These are phyloP conservation scores for Agarophyton chilense DNA, from an alignment of 23 red algal genomes.

Conservation along the genomic window DNA sequence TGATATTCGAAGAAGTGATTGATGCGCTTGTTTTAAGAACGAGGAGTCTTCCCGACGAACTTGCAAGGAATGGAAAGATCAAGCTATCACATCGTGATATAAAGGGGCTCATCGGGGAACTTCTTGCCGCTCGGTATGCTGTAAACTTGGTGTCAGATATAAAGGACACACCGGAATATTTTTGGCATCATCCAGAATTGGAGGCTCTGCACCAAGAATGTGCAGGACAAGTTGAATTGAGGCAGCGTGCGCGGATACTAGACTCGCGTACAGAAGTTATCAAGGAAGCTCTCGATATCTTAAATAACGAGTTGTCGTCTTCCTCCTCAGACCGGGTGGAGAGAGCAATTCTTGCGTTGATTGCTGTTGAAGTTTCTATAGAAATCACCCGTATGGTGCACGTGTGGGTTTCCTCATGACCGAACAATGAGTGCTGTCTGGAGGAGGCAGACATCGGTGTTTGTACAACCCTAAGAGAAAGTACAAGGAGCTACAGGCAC, in stretches of 20 bases:
- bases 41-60: slow-evolving; percentile 76
- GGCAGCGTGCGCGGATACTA: slow-evolving; percentile 74
- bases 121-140: slow-evolving; percentile 87
- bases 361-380: slow-evolving; percentile 87
- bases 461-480: too few species aligned
- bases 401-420: neutral
- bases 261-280: slow-evolving; percentile 83
- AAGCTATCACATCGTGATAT: slow-evolving; percentile 59
- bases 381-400: slow-evolving; percentile 56
- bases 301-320: slow-evolving; percentile 91
- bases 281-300: slow-evolving; percentile 86
- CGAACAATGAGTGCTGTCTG: too few species aligned
- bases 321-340: slow-evolving; percentile 79
- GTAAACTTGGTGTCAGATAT: slow-evolving; percentile 94
- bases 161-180: slow-evolving; percentile 93
- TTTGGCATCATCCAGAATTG: slow-evolving; percentile 88
- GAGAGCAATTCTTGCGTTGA: slow-evolving; percentile 85
- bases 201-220: slow-evolving; percentile 77
- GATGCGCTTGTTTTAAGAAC: slow-evolving; percentile 83
- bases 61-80: slow-evolving; percentile 81
- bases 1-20: slow-evolving; percentile 83
- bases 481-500: too few species aligned
- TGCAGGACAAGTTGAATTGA: slow-evolving; percentile 79
- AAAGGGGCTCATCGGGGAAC: slow-evolving; percentile 79
- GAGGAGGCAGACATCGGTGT: too few species aligned